phyloP scores from a whole-genome alignment of 495 filamentous ascomycete species.

The Astrothelium subdiscretum region DNA sequence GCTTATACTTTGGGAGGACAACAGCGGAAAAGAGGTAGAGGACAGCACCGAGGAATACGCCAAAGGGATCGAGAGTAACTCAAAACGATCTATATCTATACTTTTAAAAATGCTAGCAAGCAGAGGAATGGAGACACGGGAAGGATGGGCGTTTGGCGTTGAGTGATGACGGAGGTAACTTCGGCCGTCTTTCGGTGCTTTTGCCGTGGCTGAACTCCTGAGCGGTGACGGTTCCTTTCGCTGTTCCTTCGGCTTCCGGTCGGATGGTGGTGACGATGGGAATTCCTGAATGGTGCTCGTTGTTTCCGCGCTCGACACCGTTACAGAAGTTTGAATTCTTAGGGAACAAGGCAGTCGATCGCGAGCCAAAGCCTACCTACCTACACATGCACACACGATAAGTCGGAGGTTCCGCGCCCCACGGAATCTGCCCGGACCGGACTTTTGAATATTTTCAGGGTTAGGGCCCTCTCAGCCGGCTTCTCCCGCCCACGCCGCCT shows the following conservation, averaged over 20 bases:
- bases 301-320: too few relatives aligned
- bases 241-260: background rate
- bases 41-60: too few relatives aligned
- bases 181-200: background rate
- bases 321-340: too few relatives aligned
- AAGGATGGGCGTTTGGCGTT: too few relatives aligned
- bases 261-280: too few relatives aligned
- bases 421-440: background rate
- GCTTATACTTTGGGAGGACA: too few relatives aligned
- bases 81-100: background rate
- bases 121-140: background rate
- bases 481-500: conserved; percentile 3
- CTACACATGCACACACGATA: background rate
- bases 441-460: background rate
- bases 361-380: too few relatives aligned
- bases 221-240: background rate
- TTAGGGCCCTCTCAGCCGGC: background rate
- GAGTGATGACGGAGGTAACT: background rate
- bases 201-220: background rate
- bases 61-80: background rate
- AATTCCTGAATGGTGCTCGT: too few relatives aligned
- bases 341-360: too few relatives aligned
- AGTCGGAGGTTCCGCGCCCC: background rate
- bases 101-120: background rate
- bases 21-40: too few relatives aligned